Percentiles rank a stretch among this genome's conserved stretches.
These are phyloP conservation scores for Periconia sp. DNA, from an alignment of 2,329 filamentous ascomycete genomes.

Conservation along the genomic window DNA sequence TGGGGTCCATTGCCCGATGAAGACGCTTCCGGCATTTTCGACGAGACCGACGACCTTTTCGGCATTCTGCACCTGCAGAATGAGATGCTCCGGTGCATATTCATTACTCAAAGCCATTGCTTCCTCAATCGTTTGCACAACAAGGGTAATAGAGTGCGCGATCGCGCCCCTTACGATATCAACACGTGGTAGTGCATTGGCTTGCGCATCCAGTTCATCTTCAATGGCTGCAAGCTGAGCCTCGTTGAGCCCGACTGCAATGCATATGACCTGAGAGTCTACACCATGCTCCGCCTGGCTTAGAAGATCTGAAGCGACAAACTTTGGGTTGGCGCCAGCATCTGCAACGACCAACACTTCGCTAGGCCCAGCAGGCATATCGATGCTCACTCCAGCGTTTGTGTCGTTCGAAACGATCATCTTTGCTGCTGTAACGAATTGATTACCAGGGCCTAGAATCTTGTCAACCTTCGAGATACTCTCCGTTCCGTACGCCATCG, in stretches of 20 bases:
- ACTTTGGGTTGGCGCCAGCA: constrained; percentile 84
- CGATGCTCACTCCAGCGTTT: constrained; percentile 91
- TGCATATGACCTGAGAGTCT: constrained; percentile 92
- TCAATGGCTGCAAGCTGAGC: constrained; percentile 81
- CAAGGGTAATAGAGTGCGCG: constrained; percentile 86
- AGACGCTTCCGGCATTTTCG: constrained; percentile 93
- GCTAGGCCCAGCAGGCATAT: constrained; percentile 97
- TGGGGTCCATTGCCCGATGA: constrained; percentile 94
- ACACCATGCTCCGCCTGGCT: constrained; percentile 97
- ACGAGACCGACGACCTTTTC: constrained; percentile 77
- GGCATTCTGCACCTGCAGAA: constrained; percentile 83
- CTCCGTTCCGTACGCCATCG: constrained; percentile 96
- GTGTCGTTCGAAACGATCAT: constrained; percentile 99
- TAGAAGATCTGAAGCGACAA: constrained; percentile 92
- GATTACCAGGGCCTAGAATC: constrained; percentile 96
- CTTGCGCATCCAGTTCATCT: constrained; percentile 87
- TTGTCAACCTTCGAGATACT: constrained; percentile 97
- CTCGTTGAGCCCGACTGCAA: constrained; percentile 81
- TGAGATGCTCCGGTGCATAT: constrained; percentile 96
- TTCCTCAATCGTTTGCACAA: constrained; percentile 74
- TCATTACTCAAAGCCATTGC: constrained; percentile 86
- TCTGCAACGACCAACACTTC: constrained; percentile 98
- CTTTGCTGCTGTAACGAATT: constrained; percentile 98
- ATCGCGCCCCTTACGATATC: constrained; percentile 93
- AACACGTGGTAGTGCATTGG: constrained; percentile 83